Percentiles rank a stretch among this genome's conserved stretches.
phyloP scores from a whole-genome alignment of 2,329 filamentous ascomycete genomes.

The Dactylellina leptospora region DNA sequence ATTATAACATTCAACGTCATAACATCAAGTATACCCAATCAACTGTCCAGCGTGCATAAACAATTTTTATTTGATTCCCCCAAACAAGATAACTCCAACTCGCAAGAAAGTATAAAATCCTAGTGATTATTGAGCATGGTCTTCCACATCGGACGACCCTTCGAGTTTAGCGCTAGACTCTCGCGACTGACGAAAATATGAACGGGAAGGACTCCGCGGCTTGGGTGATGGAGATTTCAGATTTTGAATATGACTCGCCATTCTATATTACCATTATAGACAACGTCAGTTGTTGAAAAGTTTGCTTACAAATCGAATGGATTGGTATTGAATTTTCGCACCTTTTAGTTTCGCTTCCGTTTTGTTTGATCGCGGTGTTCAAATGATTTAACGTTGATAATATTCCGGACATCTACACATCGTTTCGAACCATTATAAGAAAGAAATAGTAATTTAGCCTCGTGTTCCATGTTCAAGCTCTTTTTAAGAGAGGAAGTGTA shows the following conservation, averaged over 20 bases:
- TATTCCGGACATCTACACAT: constrained; percentile 53
- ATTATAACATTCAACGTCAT: too few species aligned
- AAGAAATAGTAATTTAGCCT: constrained; percentile 50
- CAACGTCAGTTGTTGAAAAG: constrained; percentile 16
- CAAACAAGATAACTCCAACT: neutral
- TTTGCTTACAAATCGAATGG: too few species aligned
- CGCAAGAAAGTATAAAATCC: neutral
- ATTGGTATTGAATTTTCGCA: constrained; percentile 14
- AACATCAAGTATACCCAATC: too few species aligned
- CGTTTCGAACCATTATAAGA: constrained; percentile 30
- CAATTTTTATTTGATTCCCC: neutral
- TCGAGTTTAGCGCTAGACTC: neutral
- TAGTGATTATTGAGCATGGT: neutral
- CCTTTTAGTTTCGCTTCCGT: constrained; percentile 51
- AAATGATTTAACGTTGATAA: constrained; percentile 46
- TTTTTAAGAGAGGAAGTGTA: constrained; percentile 7
- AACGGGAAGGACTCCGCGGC: neutral
- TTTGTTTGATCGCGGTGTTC: constrained; percentile 48
- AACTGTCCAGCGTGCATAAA: neutral
- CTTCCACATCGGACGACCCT: neutral
- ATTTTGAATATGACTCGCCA: constrained; percentile 44
- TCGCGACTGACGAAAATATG: constrained; percentile 4
- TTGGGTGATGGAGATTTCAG: constrained; percentile 37
- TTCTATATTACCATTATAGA: constrained; percentile 15
- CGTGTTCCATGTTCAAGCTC: constrained; percentile 28